Evolutionary conservation across 2,329 filamentous ascomycete genomes (phyloP).

Genomic region (Penicillium sp.): DNA sequence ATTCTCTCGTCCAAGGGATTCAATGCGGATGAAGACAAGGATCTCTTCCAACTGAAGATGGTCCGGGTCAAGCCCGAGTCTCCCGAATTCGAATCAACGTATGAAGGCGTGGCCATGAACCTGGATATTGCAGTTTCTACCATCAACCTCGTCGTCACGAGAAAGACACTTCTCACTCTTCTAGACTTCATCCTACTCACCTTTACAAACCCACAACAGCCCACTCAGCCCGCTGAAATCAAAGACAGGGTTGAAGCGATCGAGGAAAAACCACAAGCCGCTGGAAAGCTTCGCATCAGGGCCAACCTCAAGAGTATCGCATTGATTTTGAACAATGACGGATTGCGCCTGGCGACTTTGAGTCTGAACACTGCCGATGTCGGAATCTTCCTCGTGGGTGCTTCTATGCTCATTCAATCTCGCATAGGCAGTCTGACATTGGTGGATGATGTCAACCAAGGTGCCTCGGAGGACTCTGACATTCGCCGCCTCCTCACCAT

Average conservation of each 20-base stretch:
- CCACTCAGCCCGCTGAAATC: slow-evolving; percentile 35
- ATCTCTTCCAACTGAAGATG: slow-evolving; percentile 87
- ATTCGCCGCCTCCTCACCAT: slow-evolving; percentile 89
- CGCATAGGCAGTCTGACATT: slow-evolving; percentile 84
- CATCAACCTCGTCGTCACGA: slow-evolving; percentile 92
- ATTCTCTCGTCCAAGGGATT: slow-evolving; percentile 90
- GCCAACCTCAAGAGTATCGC: slow-evolving; percentile 91
- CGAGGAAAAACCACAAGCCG: slow-evolving; percentile 37
- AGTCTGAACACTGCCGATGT: slow-evolving; percentile 92
- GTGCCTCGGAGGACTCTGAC: slow-evolving; percentile 76
- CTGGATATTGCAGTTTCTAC: slow-evolving; percentile 89
- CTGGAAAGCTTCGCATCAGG: slow-evolving; percentile 87
- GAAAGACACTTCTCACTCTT: slow-evolving; percentile 86
- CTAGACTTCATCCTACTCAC: slow-evolving; percentile 93
- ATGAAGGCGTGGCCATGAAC: slow-evolving; percentile 92
- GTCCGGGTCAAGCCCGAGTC: slow-evolving; percentile 85
- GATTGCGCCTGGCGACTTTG: slow-evolving; percentile 87
- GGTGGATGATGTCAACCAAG: slow-evolving; percentile 90
- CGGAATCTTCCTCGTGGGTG: slow-evolving; percentile 81
- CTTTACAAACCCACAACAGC: slow-evolving; percentile 69
- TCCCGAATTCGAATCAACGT: slow-evolving; percentile 88
- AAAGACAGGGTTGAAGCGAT: slow-evolving; percentile 31
- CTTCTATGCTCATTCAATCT: slow-evolving; percentile 83
- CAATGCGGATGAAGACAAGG: slow-evolving; percentile 68
- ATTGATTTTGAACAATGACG: slow-evolving; percentile 95